phyloP scores from a whole-genome alignment of 2,329 filamentous ascomycete genomes.

The Nemania abortiva region DNA sequence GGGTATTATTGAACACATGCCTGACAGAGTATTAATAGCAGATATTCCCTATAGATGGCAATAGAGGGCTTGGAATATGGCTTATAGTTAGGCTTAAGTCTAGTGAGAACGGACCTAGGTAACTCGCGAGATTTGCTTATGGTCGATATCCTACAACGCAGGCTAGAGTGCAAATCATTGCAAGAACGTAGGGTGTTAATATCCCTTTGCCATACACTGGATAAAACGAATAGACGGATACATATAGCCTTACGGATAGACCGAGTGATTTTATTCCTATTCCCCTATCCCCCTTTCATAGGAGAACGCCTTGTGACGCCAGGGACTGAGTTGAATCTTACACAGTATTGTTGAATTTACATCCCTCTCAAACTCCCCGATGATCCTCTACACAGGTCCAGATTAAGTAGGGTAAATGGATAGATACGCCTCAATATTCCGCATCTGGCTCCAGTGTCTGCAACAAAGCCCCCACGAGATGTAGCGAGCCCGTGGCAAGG shows the following conservation, averaged over 20 bases:
- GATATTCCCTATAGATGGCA: not conserved
- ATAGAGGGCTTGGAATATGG: not conserved
- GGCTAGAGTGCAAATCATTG: not conserved
- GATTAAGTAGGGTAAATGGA: not conserved
- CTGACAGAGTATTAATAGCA: not conserved
- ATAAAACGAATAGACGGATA: not conserved
- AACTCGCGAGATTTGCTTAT: not conserved
- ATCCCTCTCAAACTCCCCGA: not conserved
- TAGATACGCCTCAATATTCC: constrained; percentile 47
- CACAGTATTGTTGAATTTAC: constrained; percentile 25
- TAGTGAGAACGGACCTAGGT: not conserved
- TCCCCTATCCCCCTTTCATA: not conserved
- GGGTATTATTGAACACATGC: not conserved
- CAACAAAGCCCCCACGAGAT: constrained; percentile 83
- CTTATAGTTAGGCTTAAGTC: not conserved
- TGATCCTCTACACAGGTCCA: not conserved
- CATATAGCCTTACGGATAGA: not conserved
- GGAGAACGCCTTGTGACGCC: not conserved
- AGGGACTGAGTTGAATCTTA: constrained; percentile 22
- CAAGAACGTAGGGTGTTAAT: not conserved
- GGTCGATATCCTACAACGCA: not conserved
- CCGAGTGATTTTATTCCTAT: not conserved
- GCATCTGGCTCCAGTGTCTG: constrained; percentile 72
- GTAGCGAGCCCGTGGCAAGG: constrained; percentile 84
- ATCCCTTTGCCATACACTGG: not conserved